Base-by-base conservation (phyloP, 768 basidiomycete genomes). In the Amanita pallidorosea region DNA sequence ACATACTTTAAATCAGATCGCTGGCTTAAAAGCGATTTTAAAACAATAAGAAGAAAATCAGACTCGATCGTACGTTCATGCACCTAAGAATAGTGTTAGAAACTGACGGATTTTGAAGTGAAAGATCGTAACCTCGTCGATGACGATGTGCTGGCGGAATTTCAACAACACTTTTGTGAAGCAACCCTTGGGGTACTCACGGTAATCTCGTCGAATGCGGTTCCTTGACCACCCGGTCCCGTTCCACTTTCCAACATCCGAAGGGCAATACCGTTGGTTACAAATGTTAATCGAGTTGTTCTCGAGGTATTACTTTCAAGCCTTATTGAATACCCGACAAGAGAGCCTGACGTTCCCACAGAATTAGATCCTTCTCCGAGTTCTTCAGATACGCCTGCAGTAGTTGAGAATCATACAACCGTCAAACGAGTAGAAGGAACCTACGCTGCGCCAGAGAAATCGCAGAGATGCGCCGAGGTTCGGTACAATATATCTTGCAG, bases 51-150 rank as follows among this genome's bases (percentile, higher is more conserved):
- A 29, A 99, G 75, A 68, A 99, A 99, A 65, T 98, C 95, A 0
- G 91, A 94, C 62, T 99, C 95, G 57, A 99, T 96, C 6, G 85
- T 90, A 18, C 95, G 83, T 69, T 99, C 95, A 60, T 99, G 95
- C 43, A 96, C 90, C 83, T 86, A 55, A 33, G 33, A 37, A 27
- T 9, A 27, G 6, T 29, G 22, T 27, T 15, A 8, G 31, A 36
- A 22, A 48, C 13, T 36, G 6, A 35, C 22, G 8, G 2, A 27
- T n/a, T 38, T 22, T 9, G 5, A n/a, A 8, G 12, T 5, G 9
- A 17, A 11, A 17, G 17, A 23, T 12, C 44, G 55, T 33, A 49
- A 88, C 89, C 70, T 99, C 95, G 57, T 99, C 95, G 38, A 98
- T 85, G 53, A 99, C 85, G 61, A 99, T 83, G 60, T 96, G 93